Evolutionary conservation across 1,139 yeast genomes (phyloP), one percentile per base, ranked within the genome.

Genomic region (Williopsis jadinii): DNA sequence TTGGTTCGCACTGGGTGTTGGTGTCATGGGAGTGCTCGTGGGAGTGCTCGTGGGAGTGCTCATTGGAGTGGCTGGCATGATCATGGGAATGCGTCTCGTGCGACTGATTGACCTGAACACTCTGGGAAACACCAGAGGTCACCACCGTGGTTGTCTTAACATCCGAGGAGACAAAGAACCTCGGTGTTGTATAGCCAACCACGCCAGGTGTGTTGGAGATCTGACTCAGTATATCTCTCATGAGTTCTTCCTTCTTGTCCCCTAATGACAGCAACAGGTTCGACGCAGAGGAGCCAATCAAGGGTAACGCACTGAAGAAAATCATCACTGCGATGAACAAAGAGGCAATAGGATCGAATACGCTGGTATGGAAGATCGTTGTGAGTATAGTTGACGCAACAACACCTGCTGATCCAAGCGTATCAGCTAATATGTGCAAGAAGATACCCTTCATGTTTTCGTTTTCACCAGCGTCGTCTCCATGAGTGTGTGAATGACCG

Each of bases 391-490:
- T 92, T 0, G 97, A 88, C 0, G 86, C 63, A 11, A 94, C 92
- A 24, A 94, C 99, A 6, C 98, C 97, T 0, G 88, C 95, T 0
- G 97, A 90, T 0, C 99, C 98, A 30, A 94, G 67, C 0, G 98
- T 92, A 55, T 92, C 99, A 0, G 99, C 98, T 37, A 92, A 62
- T 35, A 92, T 85, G 54, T 92, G 99, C 35, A 92, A 67, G 53
- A 92, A 92, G 10, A 92, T 87, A 19, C 99, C 99, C 47, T 81
- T 80, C 95, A 92, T 86, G 59, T 92, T 92, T 55, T 90, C 96
- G 58, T 85, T 85, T 2, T 47, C 53, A 15, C 45, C 54, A n/a
- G 19, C 35, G 13, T 24, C 39, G 41, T 64, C 63, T 0, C 52
- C 45, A 42, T 58, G 62, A 14, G 41, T 38, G 44, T 60, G 68